Evolutionary conservation across 148 eudicot species (phyloP), one percentile per base, ranked within the genome.

Genomic region (Persicaria tinctoria): DNA sequence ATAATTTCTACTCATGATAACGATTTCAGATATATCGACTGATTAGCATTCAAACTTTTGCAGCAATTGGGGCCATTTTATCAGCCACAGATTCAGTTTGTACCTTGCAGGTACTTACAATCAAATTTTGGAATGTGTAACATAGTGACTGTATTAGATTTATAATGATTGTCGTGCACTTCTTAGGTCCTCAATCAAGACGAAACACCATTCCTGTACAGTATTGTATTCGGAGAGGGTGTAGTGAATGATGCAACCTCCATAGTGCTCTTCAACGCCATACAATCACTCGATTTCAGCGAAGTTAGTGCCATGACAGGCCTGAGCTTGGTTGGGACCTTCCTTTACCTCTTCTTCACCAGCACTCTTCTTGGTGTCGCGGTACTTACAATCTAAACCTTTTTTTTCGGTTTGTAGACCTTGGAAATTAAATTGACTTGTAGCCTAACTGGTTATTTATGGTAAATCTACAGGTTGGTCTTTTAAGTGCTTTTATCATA

Each of bases 171-270:
- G 47, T 66, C 5, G 2, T 66, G 12, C 47, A 44, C 64, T 59
- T 74, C 38, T 62, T 83, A 93, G 98, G 98, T 93, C 77, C 92
- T 93, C 69, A 91, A 68, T 84, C 98, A 93, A 79, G 98, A 93
- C 48, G 97, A 93, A 49, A 93, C 98, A 20, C 98, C 97, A 51
- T 85, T 93, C 68, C 86, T 93, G 1, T 91, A 93, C 85, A 93
- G 98, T 84, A 77, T 84, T 5, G 90, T 93, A 50, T 93, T 91
- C 54, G 98, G 98, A 76, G 98, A 93, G 66, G 97, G 97, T 20
- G 98, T 91, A 6, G 98, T 93, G 70, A 93, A 93, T 82, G 98
- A 93, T 82, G 98, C 98, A 55, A 93, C 98, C 80, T 93, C 98
- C 45, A 84, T 91, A 68, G 97, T 93, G 85, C 92, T 93, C 78